phyloP scores from a whole-genome alignment of 441 rosid species.

The Brassica hybrid region DNA sequence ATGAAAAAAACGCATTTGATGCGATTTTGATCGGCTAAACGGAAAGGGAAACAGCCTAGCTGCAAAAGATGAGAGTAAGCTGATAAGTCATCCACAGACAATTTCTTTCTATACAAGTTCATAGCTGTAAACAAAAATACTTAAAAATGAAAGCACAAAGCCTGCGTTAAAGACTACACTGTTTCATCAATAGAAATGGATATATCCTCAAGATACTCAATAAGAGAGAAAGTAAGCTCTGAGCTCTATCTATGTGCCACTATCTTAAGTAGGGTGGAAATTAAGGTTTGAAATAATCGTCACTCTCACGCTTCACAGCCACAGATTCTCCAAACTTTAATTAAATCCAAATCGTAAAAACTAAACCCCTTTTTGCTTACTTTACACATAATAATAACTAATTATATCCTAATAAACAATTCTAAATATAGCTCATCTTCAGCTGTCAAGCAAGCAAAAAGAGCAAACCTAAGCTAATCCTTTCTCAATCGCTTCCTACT shows the following conservation, averaged over 20 bases:
- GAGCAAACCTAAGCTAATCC: background rate
- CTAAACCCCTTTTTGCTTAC: constrained; percentile 34
- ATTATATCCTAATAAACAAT: no score
- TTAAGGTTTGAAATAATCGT: constrained; percentile 18
- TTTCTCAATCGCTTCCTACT: constrained; percentile 9
- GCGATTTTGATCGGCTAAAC: constrained; percentile 45
- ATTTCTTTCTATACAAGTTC: constrained; percentile 4
- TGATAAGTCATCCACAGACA: constrained; percentile 34
- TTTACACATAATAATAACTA: constrained; percentile 20
- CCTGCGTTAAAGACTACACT: background rate
- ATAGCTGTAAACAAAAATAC: background rate
- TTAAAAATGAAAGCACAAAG: background rate
- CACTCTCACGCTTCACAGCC: constrained; percentile 29
- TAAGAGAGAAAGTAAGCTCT: background rate
- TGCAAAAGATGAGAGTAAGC: constrained; percentile 49
- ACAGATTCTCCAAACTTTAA: constrained; percentile 28
- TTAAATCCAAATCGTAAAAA: background rate
- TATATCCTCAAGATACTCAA: constrained; percentile 8
- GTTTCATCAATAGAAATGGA: constrained; percentile 1
- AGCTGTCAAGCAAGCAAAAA: constrained; percentile 39
- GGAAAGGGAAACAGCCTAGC: constrained; percentile 56
- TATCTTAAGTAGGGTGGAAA: background rate
- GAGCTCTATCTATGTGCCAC: background rate
- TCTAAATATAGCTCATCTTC: constrained; percentile 44
- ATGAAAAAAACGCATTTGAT: constrained; percentile 43